Conservation (phyloP, 352 stramenopile species). For the Pythium inflatum region DNA sequence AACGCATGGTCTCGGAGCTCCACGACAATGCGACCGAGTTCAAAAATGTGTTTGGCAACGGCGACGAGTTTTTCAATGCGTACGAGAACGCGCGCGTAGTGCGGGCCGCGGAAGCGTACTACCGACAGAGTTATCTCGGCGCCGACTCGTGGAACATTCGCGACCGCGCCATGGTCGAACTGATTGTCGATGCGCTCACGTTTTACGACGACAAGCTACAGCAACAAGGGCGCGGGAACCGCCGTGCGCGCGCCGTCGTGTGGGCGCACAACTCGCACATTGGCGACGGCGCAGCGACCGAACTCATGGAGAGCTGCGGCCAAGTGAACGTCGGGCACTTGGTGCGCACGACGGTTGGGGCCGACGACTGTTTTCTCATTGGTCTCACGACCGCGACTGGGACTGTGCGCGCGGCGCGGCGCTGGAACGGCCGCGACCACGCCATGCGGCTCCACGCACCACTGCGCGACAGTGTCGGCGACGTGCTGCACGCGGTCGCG, state of each 20-base stretch:
- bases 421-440: slow-evolving; percentile 39
- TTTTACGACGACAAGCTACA: slow-evolving; percentile 42
- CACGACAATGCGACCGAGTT: slow-evolving; percentile 31
- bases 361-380: slow-evolving; percentile 35
- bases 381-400: slow-evolving; percentile 37
- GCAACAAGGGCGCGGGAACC: slow-evolving; percentile 3
- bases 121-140: slow-evolving; percentile 38
- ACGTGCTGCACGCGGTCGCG: slow-evolving; percentile 33
- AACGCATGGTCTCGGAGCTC: slow-evolving; percentile 37
- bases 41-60: slow-evolving; percentile 40
- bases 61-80: slow-evolving; percentile 43
- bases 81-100: slow-evolving; percentile 43
- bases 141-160: slow-evolving; percentile 42
- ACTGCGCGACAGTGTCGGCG: slow-evolving; percentile 25
- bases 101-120: slow-evolving; percentile 41
- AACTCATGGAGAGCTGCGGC: slow-evolving; percentile 26
- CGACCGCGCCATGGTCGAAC: slow-evolving; percentile 39
- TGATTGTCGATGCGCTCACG: slow-evolving; percentile 36
- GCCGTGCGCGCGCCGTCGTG: slow-evolving; percentile 31
- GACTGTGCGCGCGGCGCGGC: slow-evolving; percentile 31
- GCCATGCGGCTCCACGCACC: slow-evolving; percentile 34
- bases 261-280: slow-evolving; percentile 49
- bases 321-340: slow-evolving; percentile 45
- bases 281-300: slow-evolving; percentile 34
- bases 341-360: slow-evolving; percentile 31